Percentiles rank a stretch among this genome's conserved stretches.
phyloP scores from a whole-genome alignment of 1,284 basidiomycete genomes.

The Flammula alnicola region DNA sequence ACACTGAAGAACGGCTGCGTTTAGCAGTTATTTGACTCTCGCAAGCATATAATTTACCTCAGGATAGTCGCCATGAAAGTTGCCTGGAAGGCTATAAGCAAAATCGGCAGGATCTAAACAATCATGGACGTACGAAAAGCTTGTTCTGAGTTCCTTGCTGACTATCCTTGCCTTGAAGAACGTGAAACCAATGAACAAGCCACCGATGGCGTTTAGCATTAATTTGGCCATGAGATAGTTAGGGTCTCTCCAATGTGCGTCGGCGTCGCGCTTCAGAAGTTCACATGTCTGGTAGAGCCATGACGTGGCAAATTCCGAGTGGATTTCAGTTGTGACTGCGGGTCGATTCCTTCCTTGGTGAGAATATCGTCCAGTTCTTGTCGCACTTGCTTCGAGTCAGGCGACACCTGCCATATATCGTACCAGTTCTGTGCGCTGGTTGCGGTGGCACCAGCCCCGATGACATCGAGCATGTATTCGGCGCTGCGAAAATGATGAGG shows the following conservation, averaged over 20 bases:
- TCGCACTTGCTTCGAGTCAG: constrained; percentile 37
- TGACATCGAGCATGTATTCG: constrained; percentile 73
- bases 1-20: constrained; percentile 30
- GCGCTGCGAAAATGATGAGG: constrained; percentile 42
- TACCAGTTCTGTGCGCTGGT: constrained; percentile 51
- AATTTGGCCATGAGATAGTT: constrained; percentile 82
- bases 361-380: constrained; percentile 45
- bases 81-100: constrained; percentile 35
- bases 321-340: constrained; percentile 34
- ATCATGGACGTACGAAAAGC: constrained; percentile 57
- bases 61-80: constrained; percentile 54
- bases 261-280: constrained; percentile 42
- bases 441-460: constrained; percentile 67
- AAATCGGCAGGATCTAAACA: not conserved
- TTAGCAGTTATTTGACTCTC: not conserved
- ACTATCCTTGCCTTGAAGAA: constrained; percentile 69
- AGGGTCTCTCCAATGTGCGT: constrained; percentile 56
- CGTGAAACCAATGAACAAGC: constrained; percentile 64
- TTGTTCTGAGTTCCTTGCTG: constrained; percentile 84
- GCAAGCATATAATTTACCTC: constrained; percentile 21
- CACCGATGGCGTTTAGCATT: constrained; percentile 55
- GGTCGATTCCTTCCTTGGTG: constrained; percentile 39
- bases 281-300: constrained; percentile 55
- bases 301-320: constrained; percentile 56
- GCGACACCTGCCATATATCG: constrained; percentile 46